These are phyloP conservation scores for Pyronema domesticum DNA, from an alignment of 495 filamentous ascomycete species.

Conservation along the genomic window DNA sequence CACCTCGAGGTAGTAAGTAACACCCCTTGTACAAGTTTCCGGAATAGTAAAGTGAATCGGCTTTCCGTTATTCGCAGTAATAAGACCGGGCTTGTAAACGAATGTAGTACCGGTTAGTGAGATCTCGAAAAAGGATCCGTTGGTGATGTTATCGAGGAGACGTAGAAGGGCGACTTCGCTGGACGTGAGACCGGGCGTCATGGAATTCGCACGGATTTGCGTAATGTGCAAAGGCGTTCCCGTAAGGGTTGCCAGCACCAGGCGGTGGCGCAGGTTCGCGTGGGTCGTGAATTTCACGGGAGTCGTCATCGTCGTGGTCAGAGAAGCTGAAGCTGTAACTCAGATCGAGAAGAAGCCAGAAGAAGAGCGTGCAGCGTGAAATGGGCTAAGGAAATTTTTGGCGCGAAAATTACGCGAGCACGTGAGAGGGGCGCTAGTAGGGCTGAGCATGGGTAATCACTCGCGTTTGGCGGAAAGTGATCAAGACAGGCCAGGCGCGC, in stretches of 20 bases:
- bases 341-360: no score
- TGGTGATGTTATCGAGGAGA: slow-evolving; percentile 83
- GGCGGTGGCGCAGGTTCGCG: slow-evolving; percentile 60
- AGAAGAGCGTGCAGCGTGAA: no score
- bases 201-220: slow-evolving; percentile 71
- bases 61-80: slow-evolving; percentile 53
- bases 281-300: slow-evolving; percentile 51
- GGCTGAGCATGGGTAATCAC: no score
- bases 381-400: no score
- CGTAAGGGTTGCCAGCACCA: slow-evolving; percentile 80
- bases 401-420: no score
- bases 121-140: slow-evolving; percentile 86
- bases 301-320: neutral
- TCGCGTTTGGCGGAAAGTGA: no score
- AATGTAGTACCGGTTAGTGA: slow-evolving; percentile 86
- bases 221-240: slow-evolving; percentile 80
- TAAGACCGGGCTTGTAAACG: slow-evolving; percentile 77
- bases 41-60: slow-evolving; percentile 63
- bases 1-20: slow-evolving; percentile 83
- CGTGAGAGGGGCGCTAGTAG: no score
- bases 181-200: slow-evolving; percentile 70
- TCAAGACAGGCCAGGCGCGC: no score
- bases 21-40: slow-evolving; percentile 51
- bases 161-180: slow-evolving; percentile 93
- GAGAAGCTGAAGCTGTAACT: no score